These are phyloP conservation scores for Colletotrichum nymphaeae DNA, from an alignment of 2,329 filamentous ascomycete species.

Conservation along the genomic window DNA sequence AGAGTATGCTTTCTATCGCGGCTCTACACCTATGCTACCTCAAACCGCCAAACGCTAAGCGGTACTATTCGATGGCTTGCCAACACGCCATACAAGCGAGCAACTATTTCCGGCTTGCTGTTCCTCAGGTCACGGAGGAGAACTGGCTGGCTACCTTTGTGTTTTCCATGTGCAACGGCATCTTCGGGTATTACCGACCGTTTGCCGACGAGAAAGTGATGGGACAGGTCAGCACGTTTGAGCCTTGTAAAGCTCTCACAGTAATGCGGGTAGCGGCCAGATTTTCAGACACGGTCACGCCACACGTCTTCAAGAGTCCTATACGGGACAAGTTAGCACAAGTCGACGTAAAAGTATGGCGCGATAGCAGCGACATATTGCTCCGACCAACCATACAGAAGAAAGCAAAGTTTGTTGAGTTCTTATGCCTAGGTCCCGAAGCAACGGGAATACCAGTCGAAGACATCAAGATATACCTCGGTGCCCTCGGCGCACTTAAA, in stretches of 20 bases:
- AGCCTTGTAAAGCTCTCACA: constrained; percentile 22
- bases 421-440: constrained; percentile 16
- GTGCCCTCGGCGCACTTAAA: constrained; percentile 26
- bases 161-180: constrained; percentile 36
- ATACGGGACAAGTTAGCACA: constrained; percentile 32
- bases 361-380: constrained; percentile 3
- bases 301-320: constrained; percentile 28
- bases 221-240: constrained; percentile 21
- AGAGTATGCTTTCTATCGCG: constrained; percentile 36
- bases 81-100: constrained; percentile 35
- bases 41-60: constrained; percentile 29
- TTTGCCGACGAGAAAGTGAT: constrained; percentile 34
- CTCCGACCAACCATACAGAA: constrained; percentile 17
- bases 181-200: constrained; percentile 35
- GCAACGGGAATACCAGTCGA: constrained; percentile 9
- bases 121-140: constrained; percentile 32
- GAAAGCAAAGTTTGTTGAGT: constrained; percentile 26
- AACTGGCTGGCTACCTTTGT: constrained; percentile 35
- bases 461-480: constrained; percentile 7
- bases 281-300: constrained; percentile 31
- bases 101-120: constrained; percentile 34
- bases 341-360: constrained; percentile 28
- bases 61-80: constrained; percentile 36
- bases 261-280: constrained; percentile 33
- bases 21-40: constrained; percentile 36